Conservation (phyloP, 306 rosid genomes). For the Glycine latifolia region DNA sequence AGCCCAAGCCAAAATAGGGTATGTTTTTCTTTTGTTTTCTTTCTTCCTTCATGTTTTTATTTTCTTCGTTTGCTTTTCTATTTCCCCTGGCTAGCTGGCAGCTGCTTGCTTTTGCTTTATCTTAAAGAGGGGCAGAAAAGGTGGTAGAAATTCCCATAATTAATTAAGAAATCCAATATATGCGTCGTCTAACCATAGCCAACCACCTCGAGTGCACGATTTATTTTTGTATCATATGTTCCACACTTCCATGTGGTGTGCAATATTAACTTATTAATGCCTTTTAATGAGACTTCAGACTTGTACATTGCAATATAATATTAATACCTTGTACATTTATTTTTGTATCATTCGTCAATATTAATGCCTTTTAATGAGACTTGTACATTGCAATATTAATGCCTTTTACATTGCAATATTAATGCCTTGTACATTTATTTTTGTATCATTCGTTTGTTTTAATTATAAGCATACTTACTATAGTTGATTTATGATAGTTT, state of each 20-base stretch:
- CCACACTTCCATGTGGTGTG: constrained; percentile 50
- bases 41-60: constrained; percentile 55
- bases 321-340: too few relatives aligned
- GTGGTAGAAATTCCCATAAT: constrained; percentile 71
- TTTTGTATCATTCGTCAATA: too few relatives aligned
- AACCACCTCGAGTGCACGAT: constrained; percentile 52
- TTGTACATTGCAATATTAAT: too few relatives aligned
- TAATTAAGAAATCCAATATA: constrained; percentile 54
- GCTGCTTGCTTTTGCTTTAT: constrained; percentile 77
- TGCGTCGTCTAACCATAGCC: constrained; percentile 48
- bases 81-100: constrained; percentile 48
- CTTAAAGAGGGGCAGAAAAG: constrained; percentile 93
- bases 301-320: too few relatives aligned
- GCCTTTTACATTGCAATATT: too few relatives aligned
- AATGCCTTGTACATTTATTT: too few relatives aligned
- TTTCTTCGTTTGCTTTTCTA: constrained; percentile 53
- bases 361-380: too few relatives aligned
- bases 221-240: constrained; percentile 41
- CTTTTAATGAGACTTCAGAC: constrained; percentile 10
- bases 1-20: constrained; percentile 44
- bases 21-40: constrained; percentile 53
- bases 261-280: neutral
- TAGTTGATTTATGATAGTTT: too few relatives aligned
- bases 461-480: too few relatives aligned
- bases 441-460: too few relatives aligned